These are phyloP conservation scores for Entelexis paramagnoliae DNA, from an alignment of 1,139 yeast species.

Conservation along the genomic window DNA sequence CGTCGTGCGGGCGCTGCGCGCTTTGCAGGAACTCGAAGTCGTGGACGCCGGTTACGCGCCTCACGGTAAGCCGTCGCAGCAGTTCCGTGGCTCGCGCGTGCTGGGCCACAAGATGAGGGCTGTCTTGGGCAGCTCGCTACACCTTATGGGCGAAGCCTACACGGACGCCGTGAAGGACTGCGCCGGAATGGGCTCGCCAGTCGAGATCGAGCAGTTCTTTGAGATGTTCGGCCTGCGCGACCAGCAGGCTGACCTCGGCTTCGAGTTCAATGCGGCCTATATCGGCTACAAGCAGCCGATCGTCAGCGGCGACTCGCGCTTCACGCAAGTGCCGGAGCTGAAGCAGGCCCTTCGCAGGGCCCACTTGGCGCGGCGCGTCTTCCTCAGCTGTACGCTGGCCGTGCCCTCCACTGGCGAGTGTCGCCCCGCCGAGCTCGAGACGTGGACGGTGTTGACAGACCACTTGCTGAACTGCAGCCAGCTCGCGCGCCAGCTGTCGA, in stretches of 20 bases:
- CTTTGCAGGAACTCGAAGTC: constrained; percentile 35
- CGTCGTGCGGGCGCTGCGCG: constrained; percentile 28
- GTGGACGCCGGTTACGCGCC: constrained; percentile 26
- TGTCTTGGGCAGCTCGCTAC: constrained; percentile 30
- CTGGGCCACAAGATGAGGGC: constrained; percentile 26
- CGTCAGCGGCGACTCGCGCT: neutral
- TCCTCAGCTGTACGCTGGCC: constrained; percentile 37
- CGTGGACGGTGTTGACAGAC: constrained; percentile 31
- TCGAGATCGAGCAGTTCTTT: constrained; percentile 32
- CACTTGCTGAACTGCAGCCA: constrained; percentile 27
- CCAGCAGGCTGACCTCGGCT: constrained; percentile 24
- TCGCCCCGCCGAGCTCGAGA: constrained; percentile 25
- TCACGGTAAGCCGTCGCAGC: constrained; percentile 5
- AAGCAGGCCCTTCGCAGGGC: constrained; percentile 31
- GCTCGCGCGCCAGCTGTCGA: constrained; percentile 27
- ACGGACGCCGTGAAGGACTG: constrained; percentile 28
- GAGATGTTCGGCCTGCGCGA: constrained; percentile 35
- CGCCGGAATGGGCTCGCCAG: constrained; percentile 27
- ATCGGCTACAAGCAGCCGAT: constrained; percentile 21
- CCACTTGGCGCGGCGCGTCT: constrained; percentile 35
- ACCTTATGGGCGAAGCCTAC: constrained; percentile 26
- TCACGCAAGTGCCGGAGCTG: constrained; percentile 17
- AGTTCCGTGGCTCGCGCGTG: neutral
- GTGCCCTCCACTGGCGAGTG: constrained; percentile 29
- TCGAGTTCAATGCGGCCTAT: constrained; percentile 21